Conservation (phyloP, 139 green algal species). For the Limnomonas spitsbergensis region DNA sequence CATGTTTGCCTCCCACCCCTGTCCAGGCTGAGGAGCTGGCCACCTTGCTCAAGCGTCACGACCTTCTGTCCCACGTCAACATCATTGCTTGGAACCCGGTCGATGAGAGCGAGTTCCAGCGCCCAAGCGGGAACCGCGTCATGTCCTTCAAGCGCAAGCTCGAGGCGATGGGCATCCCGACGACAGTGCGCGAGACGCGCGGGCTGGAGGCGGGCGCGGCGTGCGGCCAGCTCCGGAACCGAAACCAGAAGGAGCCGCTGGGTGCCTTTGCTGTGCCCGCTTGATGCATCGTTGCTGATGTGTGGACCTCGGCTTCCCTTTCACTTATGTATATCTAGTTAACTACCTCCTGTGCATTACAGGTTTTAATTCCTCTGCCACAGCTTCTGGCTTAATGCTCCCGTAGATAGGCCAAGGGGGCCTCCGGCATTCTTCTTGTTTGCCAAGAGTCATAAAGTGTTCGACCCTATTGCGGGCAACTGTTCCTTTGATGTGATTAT, state of each 20-base stretch:
- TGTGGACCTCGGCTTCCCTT: too few species aligned
- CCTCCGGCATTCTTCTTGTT: too few species aligned
- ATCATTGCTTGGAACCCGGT: slow-evolving; percentile 96
- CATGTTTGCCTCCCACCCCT: too few species aligned
- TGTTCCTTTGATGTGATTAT: too few species aligned
- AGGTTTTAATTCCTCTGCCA: too few species aligned
- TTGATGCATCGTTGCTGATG: too few species aligned
- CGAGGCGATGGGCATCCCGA: slow-evolving; percentile 52
- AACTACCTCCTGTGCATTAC: too few species aligned
- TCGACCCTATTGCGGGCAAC: too few species aligned
- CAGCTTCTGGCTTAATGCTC: too few species aligned
- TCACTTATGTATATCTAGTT: too few species aligned
- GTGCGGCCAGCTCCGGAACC: slow-evolving; percentile 94
- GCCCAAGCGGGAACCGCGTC: slow-evolving; percentile 57
- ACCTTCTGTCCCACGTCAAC: slow-evolving; percentile 84
- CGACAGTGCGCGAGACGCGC: slow-evolving; percentile 64
- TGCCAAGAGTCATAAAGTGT: too few species aligned
- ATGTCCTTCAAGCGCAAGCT: slow-evolving; percentile 55
- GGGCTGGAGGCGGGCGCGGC: slow-evolving; percentile 91
- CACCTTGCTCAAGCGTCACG: slow-evolving; percentile 61
- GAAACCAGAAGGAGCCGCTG: slow-evolving; percentile 82
- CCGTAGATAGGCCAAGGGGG: too few species aligned
- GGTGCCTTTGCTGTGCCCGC: slow-evolving; percentile 33
- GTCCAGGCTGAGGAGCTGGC: slow-evolving; percentile 44
- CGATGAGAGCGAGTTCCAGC: slow-evolving; percentile 75